phyloP scores from a whole-genome alignment of 2,329 filamentous ascomycete species.

The Sporothrix sp. region DNA sequence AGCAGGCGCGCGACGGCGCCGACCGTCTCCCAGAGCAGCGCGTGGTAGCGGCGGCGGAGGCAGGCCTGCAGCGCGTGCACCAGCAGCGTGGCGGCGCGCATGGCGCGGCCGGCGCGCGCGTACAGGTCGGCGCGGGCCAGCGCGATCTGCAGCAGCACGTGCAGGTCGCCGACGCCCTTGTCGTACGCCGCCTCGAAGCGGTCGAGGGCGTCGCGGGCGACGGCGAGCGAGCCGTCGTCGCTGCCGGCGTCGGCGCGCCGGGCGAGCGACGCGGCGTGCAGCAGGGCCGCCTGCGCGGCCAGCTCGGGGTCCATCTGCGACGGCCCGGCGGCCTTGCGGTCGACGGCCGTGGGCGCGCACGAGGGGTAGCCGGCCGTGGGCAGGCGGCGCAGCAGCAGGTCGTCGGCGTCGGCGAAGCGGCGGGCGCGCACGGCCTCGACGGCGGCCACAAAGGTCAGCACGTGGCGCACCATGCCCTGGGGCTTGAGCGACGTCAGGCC shows the following conservation, averaged over 20 bases:
- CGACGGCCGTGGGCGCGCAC: not conserved
- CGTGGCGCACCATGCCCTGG: conserved; percentile 11
- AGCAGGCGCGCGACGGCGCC: conserved; percentile 59
- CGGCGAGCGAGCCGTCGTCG: conserved; percentile 7
- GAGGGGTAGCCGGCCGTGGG: conserved; percentile 13
- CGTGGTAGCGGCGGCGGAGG: conserved; percentile 57
- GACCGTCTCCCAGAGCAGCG: conserved; percentile 63
- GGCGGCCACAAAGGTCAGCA: conserved; percentile 12
- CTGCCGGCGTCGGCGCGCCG: conserved; percentile 31
- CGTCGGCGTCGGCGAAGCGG: conserved; percentile 14
- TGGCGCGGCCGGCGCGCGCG: conserved; percentile 55
- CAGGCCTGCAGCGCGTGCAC: conserved; percentile 67
- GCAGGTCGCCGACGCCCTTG: conserved; percentile 36
- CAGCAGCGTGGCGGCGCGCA: conserved; percentile 66
- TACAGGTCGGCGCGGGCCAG: conserved; percentile 64
- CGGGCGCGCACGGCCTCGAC: conserved; percentile 12
- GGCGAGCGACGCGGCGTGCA: conserved; percentile 43
- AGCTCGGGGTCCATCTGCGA: conserved; percentile 44
- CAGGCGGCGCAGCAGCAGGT: conserved; percentile 14
- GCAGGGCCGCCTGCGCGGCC: conserved; percentile 39
- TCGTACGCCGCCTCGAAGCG: conserved; percentile 16
- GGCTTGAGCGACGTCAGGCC: conserved; percentile 14
- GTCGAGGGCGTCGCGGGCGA: conserved; percentile 33
- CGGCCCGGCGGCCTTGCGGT: conserved; percentile 11
- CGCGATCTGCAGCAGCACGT: conserved; percentile 52